Percentiles rank a stretch among this genome's conserved stretches.
These are phyloP conservation scores for Steccherinum ochraceum DNA, from an alignment of 768 basidiomycete species.

Conservation along the genomic window DNA sequence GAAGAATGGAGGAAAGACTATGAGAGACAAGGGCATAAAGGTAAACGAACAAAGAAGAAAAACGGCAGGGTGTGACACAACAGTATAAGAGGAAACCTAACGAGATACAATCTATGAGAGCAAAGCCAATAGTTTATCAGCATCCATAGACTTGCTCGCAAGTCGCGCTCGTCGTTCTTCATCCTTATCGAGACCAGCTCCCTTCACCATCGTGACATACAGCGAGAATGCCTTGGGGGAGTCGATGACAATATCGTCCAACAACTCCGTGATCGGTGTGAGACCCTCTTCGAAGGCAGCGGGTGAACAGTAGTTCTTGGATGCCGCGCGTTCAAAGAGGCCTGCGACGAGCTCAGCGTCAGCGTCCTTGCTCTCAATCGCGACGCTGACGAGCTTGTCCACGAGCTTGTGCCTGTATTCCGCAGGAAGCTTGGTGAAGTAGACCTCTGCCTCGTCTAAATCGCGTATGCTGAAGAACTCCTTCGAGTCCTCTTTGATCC, in stretches of 20 bases:
- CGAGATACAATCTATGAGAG: conserved; percentile 35
- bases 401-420: conserved; percentile 62
- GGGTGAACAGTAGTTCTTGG: conserved; percentile 52
- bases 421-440: conserved; percentile 70
- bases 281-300: conserved; percentile 75
- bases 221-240: conserved; percentile 79
- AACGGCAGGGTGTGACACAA: conserved; percentile 8
- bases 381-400: conserved; percentile 61
- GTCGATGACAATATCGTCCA: conserved; percentile 89
- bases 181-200: conserved; percentile 51
- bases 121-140: conserved; percentile 52
- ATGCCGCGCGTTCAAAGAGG: conserved; percentile 59
- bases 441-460: conserved; percentile 81
- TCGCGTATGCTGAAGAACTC: conserved; percentile 85
- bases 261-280: conserved; percentile 56
- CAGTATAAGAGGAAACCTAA: conserved; percentile 6
- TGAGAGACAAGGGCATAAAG: conserved; percentile 10
- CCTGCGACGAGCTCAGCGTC: conserved; percentile 75
- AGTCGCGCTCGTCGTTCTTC: conserved; percentile 51
- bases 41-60: conserved; percentile 7
- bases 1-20: conserved; percentile 3
- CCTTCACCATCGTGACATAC: conserved; percentile 70
- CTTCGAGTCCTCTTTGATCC: conserved; percentile 75
- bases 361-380: conserved; percentile 75
- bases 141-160: conserved; percentile 54